Evolutionary conservation across 78 protist species (phyloP).

Genomic region (Cavenderia fasciculata): DNA sequence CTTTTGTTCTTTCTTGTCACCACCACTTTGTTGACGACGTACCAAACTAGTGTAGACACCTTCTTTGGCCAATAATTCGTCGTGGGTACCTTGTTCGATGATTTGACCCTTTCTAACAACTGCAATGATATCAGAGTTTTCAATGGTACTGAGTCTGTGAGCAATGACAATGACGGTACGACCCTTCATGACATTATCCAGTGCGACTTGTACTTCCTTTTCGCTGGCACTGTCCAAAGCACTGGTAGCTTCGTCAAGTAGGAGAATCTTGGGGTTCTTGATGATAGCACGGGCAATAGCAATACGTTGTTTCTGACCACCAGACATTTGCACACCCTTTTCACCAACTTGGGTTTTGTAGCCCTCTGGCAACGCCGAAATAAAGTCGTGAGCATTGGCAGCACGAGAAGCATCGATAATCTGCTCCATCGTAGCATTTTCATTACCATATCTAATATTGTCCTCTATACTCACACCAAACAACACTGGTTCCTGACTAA

Average conservation of each 20-base stretch:
- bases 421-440: constrained; percentile 79
- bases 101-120: constrained; percentile 82
- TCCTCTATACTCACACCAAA: constrained; percentile 89
- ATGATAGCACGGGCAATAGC: constrained; percentile 97
- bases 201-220: constrained; percentile 89
- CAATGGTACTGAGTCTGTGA: constrained; percentile 95
- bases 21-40: constrained; percentile 47
- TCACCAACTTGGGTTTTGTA: constrained; percentile 95
- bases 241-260: constrained; percentile 98
- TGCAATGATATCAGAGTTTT: constrained; percentile 84
- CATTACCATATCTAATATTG: constrained; percentile 91
- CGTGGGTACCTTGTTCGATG: constrained; percentile 84
- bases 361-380: constrained; percentile 87
- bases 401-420: constrained; percentile 86
- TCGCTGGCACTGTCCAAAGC: constrained; percentile 97
- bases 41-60: constrained; percentile 74
- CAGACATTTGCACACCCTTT: constrained; percentile 94
- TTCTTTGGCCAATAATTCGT: constrained; percentile 26
- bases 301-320: constrained; percentile 93
- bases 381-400: constrained; percentile 96
- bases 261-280: constrained; percentile 91
- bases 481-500: constrained; percentile 92
- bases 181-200: constrained; percentile 77
- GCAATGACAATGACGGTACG: constrained; percentile 97
- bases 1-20: constrained; percentile 4